phyloP scores from a whole-genome alignment of 176 grass and related monocot genomes.

The maize (Zea mays) region Zm-B73-REFERENCE-NAM-5.0 NC_050100.1:135103501-135104000 shows the following conservation, averaged over 20 bases:
- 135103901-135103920: conserved; percentile 32
- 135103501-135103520: too few species aligned
- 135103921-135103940: conserved; percentile 95
- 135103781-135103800: conserved; percentile 87
- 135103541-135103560: too few species aligned
- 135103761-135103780: conserved; percentile 63
- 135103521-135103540: too few species aligned
- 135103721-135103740: neutral
- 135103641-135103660: neutral
- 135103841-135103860: conserved; percentile 63
- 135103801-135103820: conserved; percentile 73
- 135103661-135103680: neutral
- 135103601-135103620: neutral
- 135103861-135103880: conserved; percentile 28
- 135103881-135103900: neutral
- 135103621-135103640: neutral
- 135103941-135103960: conserved; percentile 56
- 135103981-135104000: conserved; percentile 84
- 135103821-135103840: conserved; percentile 54
- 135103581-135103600: neutral
- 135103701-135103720: neutral
- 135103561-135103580: neutral
- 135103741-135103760: neutral
- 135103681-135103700: neutral
- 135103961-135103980: conserved; percentile 62